Base-by-base conservation (phyloP, 495 filamentous ascomycete species). In the Umbilicaria muhlenbergii region DNA sequence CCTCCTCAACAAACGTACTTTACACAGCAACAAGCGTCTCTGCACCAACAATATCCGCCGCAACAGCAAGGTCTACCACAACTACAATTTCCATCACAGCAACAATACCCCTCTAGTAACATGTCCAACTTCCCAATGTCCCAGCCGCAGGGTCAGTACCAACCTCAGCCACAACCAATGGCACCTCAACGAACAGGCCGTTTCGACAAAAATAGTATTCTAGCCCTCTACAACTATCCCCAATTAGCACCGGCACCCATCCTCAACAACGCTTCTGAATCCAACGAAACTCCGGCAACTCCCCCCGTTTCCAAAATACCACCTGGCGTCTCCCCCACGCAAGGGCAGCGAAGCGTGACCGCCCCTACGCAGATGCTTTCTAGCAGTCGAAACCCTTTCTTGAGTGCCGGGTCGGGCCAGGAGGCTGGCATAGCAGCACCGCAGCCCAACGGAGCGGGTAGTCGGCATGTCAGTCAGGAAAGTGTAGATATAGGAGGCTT, bases 151-250 rank as follows among this genome's bases (percentile, higher is more conserved):
- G 48, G 39, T 8, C 49, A 49, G 12, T 57, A 60, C 39, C 45
- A 61, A 42, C 24, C 24, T 8, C 24, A 21, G 19, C 41, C 49
- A 3, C 66, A 67, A 55, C 62, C 65, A 39, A 54, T 65, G 15
- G 44, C 46, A 31, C 51, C 65, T 1, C 71, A 71, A 48, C 58
- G 57, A 34, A 65, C 69, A 1, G 62, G 63, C 17, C 71, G 70
- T 24, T 59, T 73, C 51, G 77, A 94, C 55, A 98, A 93, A 51
- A 75, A 74, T 11, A 80, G 78, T 38, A 96, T 98, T 51, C 71
- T 98, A 46, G 83, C 87, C 11, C 63, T 98, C 5, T 98, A 88
- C 62, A 81, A 80, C 57, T 70, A 85, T 42, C 75, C 82, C 13
- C 81, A 86, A n/a, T 64, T 81, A 6, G 75, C 79, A 5, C 74